Evolutionary conservation across 2,329 filamentous ascomycete genomes (phyloP).

Genomic region (Aspergillus sp.): DNA sequence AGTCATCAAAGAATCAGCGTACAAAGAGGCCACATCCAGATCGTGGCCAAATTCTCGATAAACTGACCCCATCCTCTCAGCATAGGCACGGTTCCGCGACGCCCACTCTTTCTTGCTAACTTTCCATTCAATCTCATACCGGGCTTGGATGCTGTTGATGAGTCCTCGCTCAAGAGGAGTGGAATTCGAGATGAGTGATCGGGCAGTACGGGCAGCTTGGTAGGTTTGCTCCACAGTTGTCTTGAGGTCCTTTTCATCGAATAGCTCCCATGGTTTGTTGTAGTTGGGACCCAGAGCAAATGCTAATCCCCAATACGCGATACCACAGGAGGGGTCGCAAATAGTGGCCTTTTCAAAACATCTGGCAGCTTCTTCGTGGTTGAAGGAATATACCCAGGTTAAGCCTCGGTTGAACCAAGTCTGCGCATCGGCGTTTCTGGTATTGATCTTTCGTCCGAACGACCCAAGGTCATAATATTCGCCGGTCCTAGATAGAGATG

Average conservation of each 20-base stretch:
- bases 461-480: slow-evolving; percentile 49
- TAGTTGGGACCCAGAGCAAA: background rate
- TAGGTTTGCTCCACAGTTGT: slow-evolving; percentile 44
- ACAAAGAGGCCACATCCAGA: slow-evolving; percentile 58
- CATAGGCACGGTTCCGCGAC: slow-evolving; percentile 55
- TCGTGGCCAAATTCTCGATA: slow-evolving; percentile 50
- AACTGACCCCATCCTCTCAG: slow-evolving; percentile 53
- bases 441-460: slow-evolving; percentile 53
- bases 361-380: slow-evolving; percentile 60
- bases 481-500: too few species aligned
- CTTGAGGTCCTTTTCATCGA: slow-evolving; percentile 58
- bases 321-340: background rate
- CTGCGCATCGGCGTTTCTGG: slow-evolving; percentile 49
- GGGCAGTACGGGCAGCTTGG: slow-evolving; percentile 41
- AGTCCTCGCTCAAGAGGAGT: slow-evolving; percentile 56
- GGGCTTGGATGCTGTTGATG: slow-evolving; percentile 54
- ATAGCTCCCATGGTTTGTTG: slow-evolving; percentile 71
- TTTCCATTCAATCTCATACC: slow-evolving; percentile 52
- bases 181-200: slow-evolving; percentile 27
- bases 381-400: slow-evolving; percentile 72
- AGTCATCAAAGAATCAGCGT: slow-evolving; percentile 62
- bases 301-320: background rate
- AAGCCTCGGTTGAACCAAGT: slow-evolving; percentile 68
- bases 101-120: slow-evolving; percentile 44
- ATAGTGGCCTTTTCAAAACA: background rate